phyloP scores from a whole-genome alignment of 176 grass and related monocot genomes.

The Zea mays region DNA sequence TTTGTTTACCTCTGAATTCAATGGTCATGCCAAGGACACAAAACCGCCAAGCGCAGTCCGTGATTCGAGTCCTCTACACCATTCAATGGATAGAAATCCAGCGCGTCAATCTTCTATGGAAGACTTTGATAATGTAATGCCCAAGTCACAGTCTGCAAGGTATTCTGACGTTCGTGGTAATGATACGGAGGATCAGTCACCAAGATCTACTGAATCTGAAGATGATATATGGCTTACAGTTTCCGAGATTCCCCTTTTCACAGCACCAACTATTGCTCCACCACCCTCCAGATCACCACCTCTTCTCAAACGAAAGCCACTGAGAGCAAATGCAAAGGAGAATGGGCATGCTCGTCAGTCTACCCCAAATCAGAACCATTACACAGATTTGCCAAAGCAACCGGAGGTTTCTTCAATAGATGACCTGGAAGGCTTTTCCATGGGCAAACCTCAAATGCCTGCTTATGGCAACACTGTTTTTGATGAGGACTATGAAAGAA shows the following conservation, averaged over 20 bases:
- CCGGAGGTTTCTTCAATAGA: conserved; percentile 59
- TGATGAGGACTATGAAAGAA: conserved; percentile 62
- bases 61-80: conserved; percentile 50
- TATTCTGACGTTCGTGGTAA: conserved; percentile 49
- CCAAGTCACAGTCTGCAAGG: conserved; percentile 54
- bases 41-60: conserved; percentile 35
- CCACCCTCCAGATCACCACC: conserved; percentile 83
- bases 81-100: conserved; percentile 50
- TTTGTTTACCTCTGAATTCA: conserved; percentile 54
- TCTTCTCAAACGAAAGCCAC: conserved; percentile 50
- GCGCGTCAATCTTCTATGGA: conserved; percentile 48
- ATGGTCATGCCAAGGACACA: conserved; percentile 48
- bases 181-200: conserved; percentile 57
- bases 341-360: conserved; percentile 32
- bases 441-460: conserved; percentile 56
- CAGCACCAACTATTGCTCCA: conserved; percentile 74
- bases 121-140: conserved; percentile 47
- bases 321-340: conserved; percentile 41
- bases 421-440: conserved; percentile 67
- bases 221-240: conserved; percentile 94
- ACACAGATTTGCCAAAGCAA: conserved; percentile 52
- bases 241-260: conserved; percentile 95
- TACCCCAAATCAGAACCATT: conserved; percentile 55
- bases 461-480: conserved; percentile 51
- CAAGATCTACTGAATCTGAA: conserved; percentile 59